These are phyloP conservation scores for Meredithiella fracta DNA, from an alignment of 2,329 filamentous ascomycete genomes.

Conservation along the genomic window DNA sequence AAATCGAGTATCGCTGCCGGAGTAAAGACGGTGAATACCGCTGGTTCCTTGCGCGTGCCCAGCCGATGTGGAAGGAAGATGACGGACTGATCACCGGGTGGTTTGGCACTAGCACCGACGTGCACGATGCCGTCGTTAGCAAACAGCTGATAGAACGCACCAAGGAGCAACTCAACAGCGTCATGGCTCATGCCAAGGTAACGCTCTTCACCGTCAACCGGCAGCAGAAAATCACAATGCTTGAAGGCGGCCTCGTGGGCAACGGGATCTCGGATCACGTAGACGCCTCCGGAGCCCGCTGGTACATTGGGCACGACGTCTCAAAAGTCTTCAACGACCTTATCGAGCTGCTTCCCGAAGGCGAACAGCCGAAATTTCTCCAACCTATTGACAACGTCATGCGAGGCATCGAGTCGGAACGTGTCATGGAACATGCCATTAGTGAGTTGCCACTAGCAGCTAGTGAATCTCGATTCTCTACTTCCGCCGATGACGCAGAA, in stretches of 20 bases:
- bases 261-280: slow-evolving; percentile 23
- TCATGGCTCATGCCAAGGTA: slow-evolving; percentile 58
- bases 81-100: slow-evolving; percentile 57
- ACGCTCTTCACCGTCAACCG: slow-evolving; percentile 59
- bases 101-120: slow-evolving; percentile 67
- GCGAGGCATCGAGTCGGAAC: slow-evolving; percentile 40
- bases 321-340: slow-evolving; percentile 44
- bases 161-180: slow-evolving; percentile 53
- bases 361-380: slow-evolving; percentile 29
- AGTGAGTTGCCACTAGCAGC: slow-evolving; percentile 21
- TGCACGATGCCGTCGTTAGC: slow-evolving; percentile 52
- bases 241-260: slow-evolving; percentile 52
- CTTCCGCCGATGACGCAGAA: background rate
- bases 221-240: slow-evolving; percentile 44
- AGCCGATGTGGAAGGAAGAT: slow-evolving; percentile 49
- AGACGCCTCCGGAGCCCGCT: slow-evolving; percentile 25
- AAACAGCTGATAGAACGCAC: slow-evolving; percentile 50
- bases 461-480: background rate
- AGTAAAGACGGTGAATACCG: slow-evolving; percentile 53
- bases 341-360: background rate
- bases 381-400: slow-evolving; percentile 48
- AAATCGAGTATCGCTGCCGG: slow-evolving; percentile 53
- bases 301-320: slow-evolving; percentile 44
- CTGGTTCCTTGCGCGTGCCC: slow-evolving; percentile 61
- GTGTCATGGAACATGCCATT: slow-evolving; percentile 47